Base-by-base conservation (phyloP, 2,329 filamentous ascomycete genomes). In the Talaromyces sp. region DNA sequence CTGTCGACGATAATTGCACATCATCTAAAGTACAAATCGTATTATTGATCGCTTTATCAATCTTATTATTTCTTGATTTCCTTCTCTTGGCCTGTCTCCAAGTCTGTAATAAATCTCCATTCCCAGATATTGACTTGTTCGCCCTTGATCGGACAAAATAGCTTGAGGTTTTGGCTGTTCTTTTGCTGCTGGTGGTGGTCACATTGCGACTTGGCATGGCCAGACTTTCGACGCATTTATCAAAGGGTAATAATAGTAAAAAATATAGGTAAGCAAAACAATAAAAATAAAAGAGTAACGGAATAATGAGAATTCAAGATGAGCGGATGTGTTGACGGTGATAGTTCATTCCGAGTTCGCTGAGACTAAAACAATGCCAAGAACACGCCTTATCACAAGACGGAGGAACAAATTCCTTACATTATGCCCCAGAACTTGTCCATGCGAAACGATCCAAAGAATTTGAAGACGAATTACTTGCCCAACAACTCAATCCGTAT, bases 121-220 rank as follows among this genome's bases (percentile, higher is more conserved):
- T 4, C 10, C 35, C 21, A n/a, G 33, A 39, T 13, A n/a, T 52
- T 33, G 28, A 4, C 13, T 52, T 56, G 6, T 40, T 50, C 10
- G 9, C 39, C 31, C 10, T 39, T 22, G 36, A 40, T 13, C 46
- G 52, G 17, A 17, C 40, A 10, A 59, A 59, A 22, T 56, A 59
- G 19, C 21, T 22, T 6, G 57, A 59, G 10, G 52, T 59, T 39
- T 46, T 59, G 28, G 53, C 17, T 11, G 57, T 59, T 52, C 39
- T 51, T 37, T 33, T 59, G n/a, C n/a, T n/a, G n/a, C n/a, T n/a
- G n/a, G n/a, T n/a, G 25, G 41, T n/a, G 15, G 46, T 35, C 25
- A 39, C 45, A 40, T 31, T 55, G 51, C 57, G 35, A 25, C n/a
- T 55, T 19, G 52, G 51, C 57, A 59, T 59, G 57, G 10, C 48